A percentile compares a stretch with the other conserved stretches of the same genome.
Conservation (phyloP, 2,329 filamentous ascomycete genomes). For the Pseudogymnoascus destructans region DNA sequence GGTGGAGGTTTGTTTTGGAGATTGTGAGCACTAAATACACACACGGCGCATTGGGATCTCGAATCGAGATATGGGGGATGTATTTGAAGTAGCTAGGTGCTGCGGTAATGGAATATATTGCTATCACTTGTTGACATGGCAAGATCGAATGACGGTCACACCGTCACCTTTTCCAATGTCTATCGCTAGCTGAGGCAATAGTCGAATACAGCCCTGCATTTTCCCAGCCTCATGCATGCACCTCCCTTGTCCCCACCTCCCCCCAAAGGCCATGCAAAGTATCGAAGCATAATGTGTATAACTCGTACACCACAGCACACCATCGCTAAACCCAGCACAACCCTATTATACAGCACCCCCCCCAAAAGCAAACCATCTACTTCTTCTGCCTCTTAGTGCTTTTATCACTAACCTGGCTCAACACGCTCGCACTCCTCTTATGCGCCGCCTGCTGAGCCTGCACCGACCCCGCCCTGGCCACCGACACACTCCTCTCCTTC, state of each 20-base stretch:
- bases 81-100: neutral
- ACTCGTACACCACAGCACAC: constrained; percentile 2
- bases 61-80: neutral
- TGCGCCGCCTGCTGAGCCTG: constrained; percentile 31
- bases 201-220: neutral
- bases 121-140: neutral
- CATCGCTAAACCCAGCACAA: neutral
- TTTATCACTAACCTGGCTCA: constrained; percentile 56
- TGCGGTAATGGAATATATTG: neutral
- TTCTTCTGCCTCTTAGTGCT: constrained; percentile 37
- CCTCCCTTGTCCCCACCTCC: neutral
- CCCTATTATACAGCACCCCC: neutral
- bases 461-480: constrained; percentile 52
- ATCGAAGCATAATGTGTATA: neutral
- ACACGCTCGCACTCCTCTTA: constrained; percentile 73
- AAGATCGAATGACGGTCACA: neutral
- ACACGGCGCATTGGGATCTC: neutral
- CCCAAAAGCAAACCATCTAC: neutral
- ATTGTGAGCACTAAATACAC: neutral
- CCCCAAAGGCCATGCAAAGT: neutral
- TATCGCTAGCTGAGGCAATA: neutral
- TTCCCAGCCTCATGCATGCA: neutral
- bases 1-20: neutral
- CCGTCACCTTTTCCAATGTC: neutral
- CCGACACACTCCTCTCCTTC: constrained; percentile 22